Percentiles rank a stretch among this genome's conserved stretches.
Evolutionary conservation across 1,139 yeast genomes (phyloP).

Genomic region (Tardiomyces depauwii): DNA sequence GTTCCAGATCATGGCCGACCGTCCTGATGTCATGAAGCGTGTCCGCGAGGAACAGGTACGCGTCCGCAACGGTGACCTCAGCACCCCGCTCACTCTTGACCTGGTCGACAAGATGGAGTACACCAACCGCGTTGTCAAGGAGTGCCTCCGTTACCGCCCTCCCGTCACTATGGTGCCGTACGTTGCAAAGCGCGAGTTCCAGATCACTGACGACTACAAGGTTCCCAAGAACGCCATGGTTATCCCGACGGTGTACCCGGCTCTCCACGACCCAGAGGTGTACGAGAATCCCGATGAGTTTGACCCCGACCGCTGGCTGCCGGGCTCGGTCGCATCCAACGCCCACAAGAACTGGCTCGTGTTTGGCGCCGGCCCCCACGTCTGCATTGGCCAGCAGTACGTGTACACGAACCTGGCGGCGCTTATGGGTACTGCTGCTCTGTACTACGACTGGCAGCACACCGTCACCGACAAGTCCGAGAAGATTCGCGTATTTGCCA

Average conservation of each 20-base stretch:
- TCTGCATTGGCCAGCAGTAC: slow-evolving; percentile 88
- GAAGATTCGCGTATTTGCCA: slow-evolving; percentile 90
- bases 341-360: slow-evolving; percentile 89
- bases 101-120: slow-evolving; percentile 78
- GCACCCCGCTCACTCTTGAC: slow-evolving; percentile 49
- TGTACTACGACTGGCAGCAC: slow-evolving; percentile 73
- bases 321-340: slow-evolving; percentile 43
- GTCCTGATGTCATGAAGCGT: slow-evolving; percentile 79
- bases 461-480: slow-evolving; percentile 75
- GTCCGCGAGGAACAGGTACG: slow-evolving; percentile 84
- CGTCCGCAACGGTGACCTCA: slow-evolving; percentile 70
- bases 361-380: slow-evolving; percentile 95
- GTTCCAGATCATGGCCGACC: slow-evolving; percentile 89
- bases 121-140: slow-evolving; percentile 84
- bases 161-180: slow-evolving; percentile 98
- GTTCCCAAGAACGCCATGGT: slow-evolving; percentile 97
- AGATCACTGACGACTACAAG: slow-evolving; percentile 69
- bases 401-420: slow-evolving; percentile 85
- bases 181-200: slow-evolving; percentile 76
- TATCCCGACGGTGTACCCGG: slow-evolving; percentile 89
- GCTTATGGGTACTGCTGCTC: slow-evolving; percentile 77
- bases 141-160: slow-evolving; percentile 87
- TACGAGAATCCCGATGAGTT: slow-evolving; percentile 89
- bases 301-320: slow-evolving; percentile 91
- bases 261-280: slow-evolving; percentile 93